Evolutionary conservation across 345 rosid species (phyloP), one percentile per base, ranked within the genome.

Genomic region (Excoecaria agallocha): DNA sequence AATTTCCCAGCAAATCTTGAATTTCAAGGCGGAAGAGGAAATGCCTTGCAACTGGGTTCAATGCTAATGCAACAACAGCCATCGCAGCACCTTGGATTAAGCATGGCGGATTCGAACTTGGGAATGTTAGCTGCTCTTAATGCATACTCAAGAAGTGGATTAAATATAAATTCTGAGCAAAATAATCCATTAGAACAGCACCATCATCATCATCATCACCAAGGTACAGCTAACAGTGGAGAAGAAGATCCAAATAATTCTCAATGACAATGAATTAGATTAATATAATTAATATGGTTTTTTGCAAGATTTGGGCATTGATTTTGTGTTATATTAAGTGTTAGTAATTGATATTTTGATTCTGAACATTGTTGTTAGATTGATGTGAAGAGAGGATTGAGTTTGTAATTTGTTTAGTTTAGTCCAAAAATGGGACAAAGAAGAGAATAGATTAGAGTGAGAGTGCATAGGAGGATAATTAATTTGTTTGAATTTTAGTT

Each of bases 91-190:
- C 84, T 89, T 3, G 96, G 93, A 16, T 20, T 89, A 43, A 86
- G 90, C 17, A 82, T 86, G 82, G 80, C 91, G 0, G 94, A 89
- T 49, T 67, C 93, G 15, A 91, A 89, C 79, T 68, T 88, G 65
- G 94, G 94, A 45, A 87, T 91, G 92, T 55, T 89, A 68, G 92
- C 97, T 15, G 92, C 97, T 35, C 77, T 89, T 0, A 88, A 88
- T 80, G 89, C 87, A 2, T 88, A 87, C 66, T 83, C 89, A 24
- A 76, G 92, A 46, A 85, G 91, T 45, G 88, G 83, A 1, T 80
- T 82, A 30, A 87, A 84, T 20, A 80, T 81, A 51, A 85, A 84
- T 66, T 83, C 87, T 0, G 84, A 87, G 39, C 85, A 84, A 35
- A 78, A 80, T 19, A 79, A 82, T 66, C 81, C 80, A 57, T 55